Evolutionary conservation across 2,329 filamentous ascomycete species (phyloP).

Genomic region (Penicillium digitatum): DNA sequence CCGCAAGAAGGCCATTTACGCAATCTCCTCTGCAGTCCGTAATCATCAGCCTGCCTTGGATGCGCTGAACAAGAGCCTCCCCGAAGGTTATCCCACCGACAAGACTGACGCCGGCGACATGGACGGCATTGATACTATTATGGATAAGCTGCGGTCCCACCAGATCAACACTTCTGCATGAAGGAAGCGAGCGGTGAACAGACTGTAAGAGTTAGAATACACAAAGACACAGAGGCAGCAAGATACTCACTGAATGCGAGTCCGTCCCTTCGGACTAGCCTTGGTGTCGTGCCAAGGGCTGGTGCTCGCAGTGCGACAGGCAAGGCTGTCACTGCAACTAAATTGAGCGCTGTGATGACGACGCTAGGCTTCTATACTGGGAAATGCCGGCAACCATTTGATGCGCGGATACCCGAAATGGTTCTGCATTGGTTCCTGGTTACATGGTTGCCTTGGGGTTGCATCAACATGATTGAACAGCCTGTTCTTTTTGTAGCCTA

Average conservation of each 20-base stretch:
- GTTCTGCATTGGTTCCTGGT: neutral
- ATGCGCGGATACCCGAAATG: constrained; percentile 1
- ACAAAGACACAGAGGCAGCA: neutral
- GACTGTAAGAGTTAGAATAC: constrained; percentile 1
- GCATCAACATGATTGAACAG: neutral
- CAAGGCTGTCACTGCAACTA: neutral
- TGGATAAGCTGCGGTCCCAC: constrained; percentile 60
- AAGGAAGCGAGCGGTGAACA: neutral
- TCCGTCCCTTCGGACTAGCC: neutral
- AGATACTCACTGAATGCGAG: neutral
- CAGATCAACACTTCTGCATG: constrained; percentile 27
- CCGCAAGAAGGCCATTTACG: constrained; percentile 82
- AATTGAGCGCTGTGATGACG: neutral
- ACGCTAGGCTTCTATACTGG: neutral
- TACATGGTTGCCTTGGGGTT: constrained; percentile 2
- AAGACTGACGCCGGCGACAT: constrained; percentile 81
- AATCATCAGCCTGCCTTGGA: constrained; percentile 80
- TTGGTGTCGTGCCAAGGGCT: neutral
- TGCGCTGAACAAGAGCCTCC: constrained; percentile 63
- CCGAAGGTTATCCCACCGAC: constrained; percentile 55
- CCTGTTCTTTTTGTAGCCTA: neutral
- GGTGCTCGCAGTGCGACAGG: neutral
- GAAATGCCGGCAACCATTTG: neutral
- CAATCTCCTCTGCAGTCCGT: constrained; percentile 76
- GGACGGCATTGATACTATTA: constrained; percentile 75